Conservation (phyloP, 805 yeast species). For the Saccharomycopsis oosterbeekiorum region DNA sequence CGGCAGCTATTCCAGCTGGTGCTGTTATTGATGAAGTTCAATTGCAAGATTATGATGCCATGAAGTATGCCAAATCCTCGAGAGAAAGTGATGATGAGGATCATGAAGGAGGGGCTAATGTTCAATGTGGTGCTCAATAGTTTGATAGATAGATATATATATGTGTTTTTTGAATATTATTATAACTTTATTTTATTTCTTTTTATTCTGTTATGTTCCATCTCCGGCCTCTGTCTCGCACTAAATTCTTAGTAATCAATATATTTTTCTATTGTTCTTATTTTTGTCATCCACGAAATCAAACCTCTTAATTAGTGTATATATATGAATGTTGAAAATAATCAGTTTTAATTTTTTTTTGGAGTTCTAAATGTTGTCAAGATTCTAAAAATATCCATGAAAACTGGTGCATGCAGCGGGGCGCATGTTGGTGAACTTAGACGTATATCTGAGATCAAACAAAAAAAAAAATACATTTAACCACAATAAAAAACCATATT, state of each 20-base stretch:
- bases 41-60: conserved; percentile 56
- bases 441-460: neutral
- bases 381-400: neutral
- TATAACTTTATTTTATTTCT: neutral
- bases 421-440: neutral
- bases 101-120: conserved; percentile 55
- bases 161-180: neutral
- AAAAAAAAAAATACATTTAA: neutral
- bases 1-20: conserved; percentile 50
- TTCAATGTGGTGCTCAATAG: conserved; percentile 89
- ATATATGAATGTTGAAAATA: neutral
- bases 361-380: neutral
- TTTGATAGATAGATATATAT: neutral
- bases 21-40: conserved; percentile 77
- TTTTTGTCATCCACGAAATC: too few relatives aligned
- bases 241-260: neutral
- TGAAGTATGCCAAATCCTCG: conserved; percentile 40
- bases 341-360: too few relatives aligned
- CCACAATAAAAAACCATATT: neutral
- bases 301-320: neutral
- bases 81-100: conserved; percentile 47
- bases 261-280: too few relatives aligned
- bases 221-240: neutral
- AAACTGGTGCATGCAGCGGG: neutral
- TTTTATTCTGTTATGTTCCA: neutral